Conservation (phyloP, 306 rosid genomes). For the Cicer cuneatum region DNA sequence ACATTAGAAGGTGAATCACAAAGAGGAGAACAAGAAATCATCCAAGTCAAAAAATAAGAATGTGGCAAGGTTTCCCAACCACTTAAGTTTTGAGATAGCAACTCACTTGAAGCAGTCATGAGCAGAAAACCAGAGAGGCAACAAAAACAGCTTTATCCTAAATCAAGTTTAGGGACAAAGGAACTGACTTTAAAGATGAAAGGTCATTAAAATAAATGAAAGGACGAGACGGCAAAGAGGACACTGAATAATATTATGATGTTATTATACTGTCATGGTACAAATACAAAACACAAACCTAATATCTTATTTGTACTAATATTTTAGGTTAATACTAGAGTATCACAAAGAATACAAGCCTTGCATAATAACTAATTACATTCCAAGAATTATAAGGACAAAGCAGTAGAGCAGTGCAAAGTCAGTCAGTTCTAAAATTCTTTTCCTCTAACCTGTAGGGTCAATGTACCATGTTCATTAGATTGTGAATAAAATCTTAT, state of each 20-base stretch:
- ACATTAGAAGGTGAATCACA: neutral
- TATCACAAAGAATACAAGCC: neutral
- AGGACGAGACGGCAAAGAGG: neutral
- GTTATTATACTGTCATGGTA: neutral
- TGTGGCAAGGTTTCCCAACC: neutral
- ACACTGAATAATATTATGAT: neutral
- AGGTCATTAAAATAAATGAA: neutral
- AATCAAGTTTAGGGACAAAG: neutral
- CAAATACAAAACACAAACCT: neutral
- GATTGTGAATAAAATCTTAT: constrained; percentile 24
- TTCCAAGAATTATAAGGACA: neutral
- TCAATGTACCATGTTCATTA: neutral
- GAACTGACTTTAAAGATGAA: neutral
- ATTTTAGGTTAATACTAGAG: neutral
- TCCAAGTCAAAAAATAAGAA: neutral
- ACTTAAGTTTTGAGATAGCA: neutral
- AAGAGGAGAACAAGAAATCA: constrained; percentile 7
- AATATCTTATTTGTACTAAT: constrained; percentile 1
- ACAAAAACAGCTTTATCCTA: neutral
- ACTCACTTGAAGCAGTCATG: neutral
- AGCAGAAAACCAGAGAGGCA: constrained; percentile 10
- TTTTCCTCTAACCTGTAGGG: neutral
- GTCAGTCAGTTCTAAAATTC: no score
- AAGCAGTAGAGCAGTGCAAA: no score
- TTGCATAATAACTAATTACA: neutral